A percentile compares a stretch with the other conserved stretches of the same genome.
Conservation (phyloP, 2,329 filamentous ascomycete species). For the Claviceps sp. region DNA sequence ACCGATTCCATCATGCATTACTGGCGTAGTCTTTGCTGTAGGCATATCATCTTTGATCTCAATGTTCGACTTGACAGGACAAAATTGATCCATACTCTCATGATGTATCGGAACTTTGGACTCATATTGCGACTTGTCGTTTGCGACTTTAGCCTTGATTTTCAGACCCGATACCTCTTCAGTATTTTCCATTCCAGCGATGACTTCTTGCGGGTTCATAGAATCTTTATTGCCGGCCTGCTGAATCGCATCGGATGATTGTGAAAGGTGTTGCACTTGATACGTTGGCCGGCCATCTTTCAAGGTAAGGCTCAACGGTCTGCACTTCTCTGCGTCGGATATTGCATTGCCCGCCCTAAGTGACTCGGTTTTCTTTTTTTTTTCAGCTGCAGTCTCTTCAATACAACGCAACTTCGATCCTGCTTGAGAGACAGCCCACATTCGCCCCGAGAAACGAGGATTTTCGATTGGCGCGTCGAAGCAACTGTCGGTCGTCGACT, state of each 20-base stretch:
- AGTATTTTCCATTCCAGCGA: neutral
- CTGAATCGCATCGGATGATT: neutral
- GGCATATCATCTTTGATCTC: slow-evolving; percentile 42
- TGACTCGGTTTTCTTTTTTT: neutral
- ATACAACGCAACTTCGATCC: slow-evolving; percentile 26
- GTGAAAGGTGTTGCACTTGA: neutral
- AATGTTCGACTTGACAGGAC: slow-evolving; percentile 32
- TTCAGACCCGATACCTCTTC: neutral
- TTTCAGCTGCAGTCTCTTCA: slow-evolving; percentile 11
- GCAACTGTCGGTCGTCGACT: slow-evolving; percentile 16
- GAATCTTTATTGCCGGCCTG: neutral
- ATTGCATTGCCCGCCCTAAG: neutral
- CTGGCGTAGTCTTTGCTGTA: slow-evolving; percentile 11
- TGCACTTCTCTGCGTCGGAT: neutral
- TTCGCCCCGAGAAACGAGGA: slow-evolving; percentile 29
- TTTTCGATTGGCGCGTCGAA: slow-evolving; percentile 21
- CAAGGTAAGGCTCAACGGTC: neutral
- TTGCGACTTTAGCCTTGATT: neutral
- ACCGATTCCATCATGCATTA: neutral
- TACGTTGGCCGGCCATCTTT: neutral
- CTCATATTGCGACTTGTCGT: slow-evolving; percentile 1
- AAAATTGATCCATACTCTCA: slow-evolving; percentile 31
- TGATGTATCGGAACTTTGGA: slow-evolving; percentile 28
- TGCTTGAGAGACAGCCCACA: slow-evolving; percentile 32
- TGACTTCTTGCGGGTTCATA: neutral